A percentile compares a stretch with the other conserved stretches of the same genome.
These are phyloP conservation scores for Fomitopsis serialis DNA, from an alignment of 768 basidiomycete species.

Conservation along the genomic window DNA sequence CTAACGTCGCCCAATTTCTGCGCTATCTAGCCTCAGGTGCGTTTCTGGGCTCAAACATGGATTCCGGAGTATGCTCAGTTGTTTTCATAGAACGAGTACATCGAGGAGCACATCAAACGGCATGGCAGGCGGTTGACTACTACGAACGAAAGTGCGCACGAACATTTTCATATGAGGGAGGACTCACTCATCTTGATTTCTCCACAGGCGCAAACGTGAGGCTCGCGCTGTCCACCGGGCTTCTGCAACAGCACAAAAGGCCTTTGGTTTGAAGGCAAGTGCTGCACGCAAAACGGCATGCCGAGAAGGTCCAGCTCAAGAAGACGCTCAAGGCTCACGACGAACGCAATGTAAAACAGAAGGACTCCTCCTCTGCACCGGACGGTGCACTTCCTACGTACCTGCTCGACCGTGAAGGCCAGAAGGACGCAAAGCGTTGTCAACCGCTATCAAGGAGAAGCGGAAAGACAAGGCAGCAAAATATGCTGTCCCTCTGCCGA, in stretches of 20 bases:
- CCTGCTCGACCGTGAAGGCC: slow-evolving; percentile 94
- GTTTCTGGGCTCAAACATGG: neutral
- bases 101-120: slow-evolving; percentile 97
- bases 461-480: slow-evolving; percentile 99
- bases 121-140: slow-evolving; percentile 95
- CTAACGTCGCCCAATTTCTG: neutral
- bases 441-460: slow-evolving; percentile 95
- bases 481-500: slow-evolving; percentile 93
- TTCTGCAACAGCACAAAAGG: slow-evolving; percentile 85
- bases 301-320: slow-evolving; percentile 97
- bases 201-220: slow-evolving; percentile 69
- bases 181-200: neutral
- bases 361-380: slow-evolving; percentile 74
- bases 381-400: slow-evolving; percentile 94
- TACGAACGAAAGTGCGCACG: slow-evolving; percentile 84
- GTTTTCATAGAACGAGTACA: slow-evolving; percentile 85
- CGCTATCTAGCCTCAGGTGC: slow-evolving; percentile 59
- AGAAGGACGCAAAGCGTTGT: slow-evolving; percentile 97
- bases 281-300: slow-evolving; percentile 94
- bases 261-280: slow-evolving; percentile 96
- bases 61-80: neutral
- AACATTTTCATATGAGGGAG: neutral
- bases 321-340: slow-evolving; percentile 99
- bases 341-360: slow-evolving; percentile 95
- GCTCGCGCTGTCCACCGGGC: slow-evolving; percentile 72